phyloP scores from a whole-genome alignment of 2,329 filamentous ascomycete genomes.

The Dendrostoma leiphaemia region DNA sequence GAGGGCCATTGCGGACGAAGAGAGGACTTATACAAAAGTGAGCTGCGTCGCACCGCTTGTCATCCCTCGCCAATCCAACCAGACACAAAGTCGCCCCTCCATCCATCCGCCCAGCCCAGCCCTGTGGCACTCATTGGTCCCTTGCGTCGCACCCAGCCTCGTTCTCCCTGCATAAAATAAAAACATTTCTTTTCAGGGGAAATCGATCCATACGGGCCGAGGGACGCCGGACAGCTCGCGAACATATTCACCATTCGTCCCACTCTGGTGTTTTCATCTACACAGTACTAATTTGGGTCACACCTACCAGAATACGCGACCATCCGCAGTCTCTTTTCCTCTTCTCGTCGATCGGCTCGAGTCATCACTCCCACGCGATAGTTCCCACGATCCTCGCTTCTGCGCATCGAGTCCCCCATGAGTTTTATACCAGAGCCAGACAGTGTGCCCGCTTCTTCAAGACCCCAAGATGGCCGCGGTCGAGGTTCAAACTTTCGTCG shows the following conservation, averaged over 20 bases:
- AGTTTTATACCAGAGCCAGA: slow-evolving; percentile 39
- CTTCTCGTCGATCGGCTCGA: neutral
- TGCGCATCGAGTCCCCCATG: slow-evolving; percentile 37
- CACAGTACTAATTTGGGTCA: too few species aligned
- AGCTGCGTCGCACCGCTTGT: slow-evolving; percentile 7
- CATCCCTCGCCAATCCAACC: slow-evolving; percentile 7
- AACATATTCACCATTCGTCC: too few species aligned
- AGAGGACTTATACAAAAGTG: neutral
- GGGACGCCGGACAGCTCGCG: too few species aligned
- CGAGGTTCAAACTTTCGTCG: slow-evolving; percentile 43
- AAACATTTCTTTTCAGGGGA: neutral
- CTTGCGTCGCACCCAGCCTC: slow-evolving; percentile 1
- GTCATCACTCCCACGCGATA: neutral
- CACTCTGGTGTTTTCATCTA: too few species aligned
- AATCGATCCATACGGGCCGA: too few species aligned
- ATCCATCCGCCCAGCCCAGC: neutral
- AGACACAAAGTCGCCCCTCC: slow-evolving; percentile 7
- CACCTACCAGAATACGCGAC: too few species aligned
- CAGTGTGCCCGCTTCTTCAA: slow-evolving; percentile 36
- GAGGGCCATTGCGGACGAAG: too few species aligned
- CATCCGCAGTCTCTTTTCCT: too few species aligned
- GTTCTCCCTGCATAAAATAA: slow-evolving; percentile 17
- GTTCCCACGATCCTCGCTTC: slow-evolving; percentile 6
- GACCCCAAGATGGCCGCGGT: slow-evolving; percentile 54
- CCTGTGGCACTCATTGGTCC: slow-evolving; percentile 12